Conservation (phyloP, 805 yeast species). For the Saccharomycopsis selenospora region DNA sequence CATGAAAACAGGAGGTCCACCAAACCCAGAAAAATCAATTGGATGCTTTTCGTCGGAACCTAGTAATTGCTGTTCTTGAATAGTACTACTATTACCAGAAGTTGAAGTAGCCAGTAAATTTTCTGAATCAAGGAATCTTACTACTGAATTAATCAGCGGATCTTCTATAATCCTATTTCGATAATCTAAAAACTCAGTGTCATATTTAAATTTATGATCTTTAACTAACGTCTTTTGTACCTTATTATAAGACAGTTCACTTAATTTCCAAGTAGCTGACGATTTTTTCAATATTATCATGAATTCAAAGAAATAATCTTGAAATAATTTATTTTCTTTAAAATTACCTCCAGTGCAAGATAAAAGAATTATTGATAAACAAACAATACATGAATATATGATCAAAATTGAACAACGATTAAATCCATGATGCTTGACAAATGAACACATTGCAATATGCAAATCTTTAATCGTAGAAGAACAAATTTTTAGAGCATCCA, state of each 20-base stretch:
- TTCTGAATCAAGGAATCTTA: constrained; percentile 3
- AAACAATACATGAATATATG: constrained; percentile 41
- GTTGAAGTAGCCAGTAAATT: constrained; percentile 1
- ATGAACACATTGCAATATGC: constrained; percentile 32
- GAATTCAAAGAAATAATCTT: constrained; percentile 32
- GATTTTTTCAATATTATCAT: constrained; percentile 35
- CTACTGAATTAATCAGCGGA: constrained; percentile 2
- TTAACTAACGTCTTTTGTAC: constrained; percentile 27
- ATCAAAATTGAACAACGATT: constrained; percentile 31
- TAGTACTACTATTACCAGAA: background rate
- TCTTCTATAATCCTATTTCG: background rate
- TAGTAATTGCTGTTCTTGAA: constrained; percentile 1
- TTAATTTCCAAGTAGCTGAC: constrained; percentile 41
- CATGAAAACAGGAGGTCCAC: background rate
- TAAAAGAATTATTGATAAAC: constrained; percentile 36
- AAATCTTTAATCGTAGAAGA: constrained; percentile 37
- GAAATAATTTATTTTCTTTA: constrained; percentile 14
- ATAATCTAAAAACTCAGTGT: constrained; percentile 5
- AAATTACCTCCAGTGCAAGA: constrained; percentile 19
- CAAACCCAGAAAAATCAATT: background rate
- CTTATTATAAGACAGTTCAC: constrained; percentile 37
- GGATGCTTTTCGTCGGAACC: constrained; percentile 4
- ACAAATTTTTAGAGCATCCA: constrained; percentile 26
- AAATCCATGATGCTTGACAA: constrained; percentile 33
- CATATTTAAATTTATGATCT: constrained; percentile 1